Evolutionary conservation across 371 early-diverging fungal species (phyloP), one percentile per base, ranked within the genome.

Genomic region (Mucor lusitanicus): DNA sequence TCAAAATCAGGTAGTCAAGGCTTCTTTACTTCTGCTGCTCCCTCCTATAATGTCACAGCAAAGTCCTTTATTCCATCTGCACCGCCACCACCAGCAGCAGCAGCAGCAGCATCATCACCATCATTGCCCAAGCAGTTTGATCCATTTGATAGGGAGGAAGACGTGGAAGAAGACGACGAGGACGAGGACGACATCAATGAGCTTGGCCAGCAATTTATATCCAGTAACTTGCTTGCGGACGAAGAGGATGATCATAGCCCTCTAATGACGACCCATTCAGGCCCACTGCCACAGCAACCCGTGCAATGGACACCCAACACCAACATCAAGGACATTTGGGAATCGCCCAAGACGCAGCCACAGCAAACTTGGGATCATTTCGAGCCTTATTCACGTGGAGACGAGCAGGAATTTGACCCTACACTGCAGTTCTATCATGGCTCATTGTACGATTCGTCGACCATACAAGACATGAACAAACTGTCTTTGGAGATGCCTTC

Each of bases 381-480:
- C 15, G 40, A 50, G 21, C n/a, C 37, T 21, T 32, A 37, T 58
- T 59, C 56, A 12, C 54, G 27, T 19, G 57, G 40, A 0, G 68
- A 80, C 27, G 83, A 79, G 53, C 71, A 73, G 28, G 83, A 80
- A 17, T 83, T 83, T 68, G 83, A 83, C 42, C 83, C 83, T 0
- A 83, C 83, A 0, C 35, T 83, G 12, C 80, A 78, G n/a, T 80
- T 74, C 30, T 78, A 75, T 44, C 75, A 72, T 40, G 83, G 78
- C n/a, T 25, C 65, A n/a, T 55, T 79, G n/a, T 67, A 78, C 15
- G 83, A 80, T 60, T 58, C 64, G 1, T 70, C 67, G 3, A 76
- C 80, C 0, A 77, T 78, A 46, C 74, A 77, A 33, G 80, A 83
- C 37, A 78, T 82, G 69, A 70, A 78, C 53, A 59, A 54, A 23